phyloP scores from a whole-genome alignment of 139 green algal species.

The Eudorina sp. region DNA sequence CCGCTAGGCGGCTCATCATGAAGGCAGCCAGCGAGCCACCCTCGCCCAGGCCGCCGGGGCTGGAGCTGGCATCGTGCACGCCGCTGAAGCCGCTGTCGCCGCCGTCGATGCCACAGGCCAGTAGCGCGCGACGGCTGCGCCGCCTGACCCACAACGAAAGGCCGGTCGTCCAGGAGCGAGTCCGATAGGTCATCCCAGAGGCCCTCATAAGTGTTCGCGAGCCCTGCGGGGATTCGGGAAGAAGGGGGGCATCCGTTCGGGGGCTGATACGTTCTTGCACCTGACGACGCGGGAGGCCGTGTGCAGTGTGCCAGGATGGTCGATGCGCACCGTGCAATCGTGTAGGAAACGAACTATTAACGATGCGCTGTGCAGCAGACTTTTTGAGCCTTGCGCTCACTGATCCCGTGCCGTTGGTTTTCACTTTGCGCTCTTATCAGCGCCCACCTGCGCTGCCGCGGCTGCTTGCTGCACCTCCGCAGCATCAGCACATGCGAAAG shows the following conservation, averaged over 20 bases:
- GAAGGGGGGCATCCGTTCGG: too few relatives aligned
- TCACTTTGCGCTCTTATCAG: too few relatives aligned
- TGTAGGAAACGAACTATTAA: too few relatives aligned
- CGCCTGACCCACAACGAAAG: conserved; percentile 38
- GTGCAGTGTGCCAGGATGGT: too few relatives aligned
- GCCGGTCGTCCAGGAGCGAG: conserved; percentile 54
- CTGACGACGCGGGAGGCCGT: too few relatives aligned
- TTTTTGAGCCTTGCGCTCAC: too few relatives aligned
- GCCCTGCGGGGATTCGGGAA: conserved; percentile 23
- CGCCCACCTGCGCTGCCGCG: not conserved
- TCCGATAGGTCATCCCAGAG: conserved; percentile 49
- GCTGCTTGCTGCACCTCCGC: conserved; percentile 9
- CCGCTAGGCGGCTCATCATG: conserved; percentile 42
- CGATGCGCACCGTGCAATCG: too few relatives aligned
- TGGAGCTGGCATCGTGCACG: not conserved
- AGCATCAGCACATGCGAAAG: conserved; percentile 12
- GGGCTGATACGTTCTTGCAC: too few relatives aligned
- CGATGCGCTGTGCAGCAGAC: too few relatives aligned
- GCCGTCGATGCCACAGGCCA: conserved; percentile 8
- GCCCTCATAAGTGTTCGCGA: conserved; percentile 37
- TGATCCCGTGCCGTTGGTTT: too few relatives aligned
- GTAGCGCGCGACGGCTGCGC: conserved; percentile 33
- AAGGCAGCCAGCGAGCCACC: not conserved
- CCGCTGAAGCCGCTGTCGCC: conserved; percentile 44
- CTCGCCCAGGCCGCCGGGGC: not conserved